Base-by-base conservation (phyloP, 345 rosid genomes). In the Rhodamnia rubescens region DNA sequence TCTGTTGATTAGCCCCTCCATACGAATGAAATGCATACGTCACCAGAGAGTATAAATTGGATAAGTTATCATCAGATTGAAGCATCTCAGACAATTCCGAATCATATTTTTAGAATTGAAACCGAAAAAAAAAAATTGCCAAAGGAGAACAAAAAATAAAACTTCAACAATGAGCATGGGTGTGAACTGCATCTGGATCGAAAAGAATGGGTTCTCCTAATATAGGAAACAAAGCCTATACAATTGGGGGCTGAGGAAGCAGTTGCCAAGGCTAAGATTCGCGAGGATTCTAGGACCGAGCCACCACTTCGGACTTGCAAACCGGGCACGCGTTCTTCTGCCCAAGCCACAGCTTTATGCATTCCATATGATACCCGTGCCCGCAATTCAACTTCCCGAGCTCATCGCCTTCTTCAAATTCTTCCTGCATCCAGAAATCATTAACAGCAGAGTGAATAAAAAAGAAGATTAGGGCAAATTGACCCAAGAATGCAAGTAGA, bases 251-350 rank as follows among this genome's bases (percentile, higher is more conserved):
- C n/a, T 15, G 74, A n/a, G 21, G 40, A 64, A 83, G 82, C 78
- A 40, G 47, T 8, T 69, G 47, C 78, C 47, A 0, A 8, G 47
- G 47, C 78, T 36, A 29, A 69, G 78, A 69, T 18, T 18, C 26
- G 3, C 24, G 15, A 32, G 16, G 54, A 51, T 83, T 53, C 89
- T 86, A 94, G 85, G 89, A 85, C 85, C 94, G 86, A 87, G 85
- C 86, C 52, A 89, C 88, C 22, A 96, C 94, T 47, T 90, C 93
- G 3, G 89, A 85, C 91, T 97, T 97, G 86, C 98, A 95, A 85
- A 97, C 94, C 1, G 98, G 98, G 90, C 99, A 97, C 7, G 88
- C 85, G 82, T 97, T 97, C 87, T 97, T 97, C 86, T 87, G 96
- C 21, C 89, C 85, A 16, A 97, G 94, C 98, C 99, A 97, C 83